Conservation (phyloP, 2,329 filamentous ascomycete genomes). For the Cercospora sesami region DNA sequence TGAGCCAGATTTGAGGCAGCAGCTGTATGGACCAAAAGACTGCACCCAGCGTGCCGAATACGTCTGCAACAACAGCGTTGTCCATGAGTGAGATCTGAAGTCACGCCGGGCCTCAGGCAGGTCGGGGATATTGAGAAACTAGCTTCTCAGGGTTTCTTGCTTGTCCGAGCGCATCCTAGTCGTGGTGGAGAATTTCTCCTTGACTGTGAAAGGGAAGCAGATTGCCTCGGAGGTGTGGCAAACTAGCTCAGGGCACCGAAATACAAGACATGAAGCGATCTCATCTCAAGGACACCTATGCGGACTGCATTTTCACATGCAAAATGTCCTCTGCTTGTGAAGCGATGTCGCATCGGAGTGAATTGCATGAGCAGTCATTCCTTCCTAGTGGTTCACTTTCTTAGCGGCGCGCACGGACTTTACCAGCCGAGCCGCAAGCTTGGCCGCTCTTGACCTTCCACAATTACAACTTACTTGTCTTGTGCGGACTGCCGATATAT, state of each 20-base stretch:
- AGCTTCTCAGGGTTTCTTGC: slow-evolving; percentile 1
- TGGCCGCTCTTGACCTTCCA: slow-evolving; percentile 4
- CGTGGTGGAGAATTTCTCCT: slow-evolving; percentile 2
- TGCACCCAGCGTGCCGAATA: slow-evolving; percentile 61
- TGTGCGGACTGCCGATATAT: slow-evolving; percentile 1
- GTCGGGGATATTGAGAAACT: background rate
- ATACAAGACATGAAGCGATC: background rate
- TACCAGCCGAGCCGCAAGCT: background rate
- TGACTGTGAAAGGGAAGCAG: background rate
- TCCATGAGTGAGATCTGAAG: slow-evolving; percentile 16
- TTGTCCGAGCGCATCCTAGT: background rate
- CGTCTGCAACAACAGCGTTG: slow-evolving; percentile 48
- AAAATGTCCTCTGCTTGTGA: background rate
- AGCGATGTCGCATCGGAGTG: background rate
- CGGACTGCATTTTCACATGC: background rate
- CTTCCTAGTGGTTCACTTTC: slow-evolving; percentile 1
- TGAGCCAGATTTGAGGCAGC: slow-evolving; percentile 68
- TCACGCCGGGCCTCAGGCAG: background rate
- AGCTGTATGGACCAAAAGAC: slow-evolving; percentile 69
- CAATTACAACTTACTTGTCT: slow-evolving; percentile 7
- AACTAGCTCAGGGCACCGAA: background rate
- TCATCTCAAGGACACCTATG: background rate
- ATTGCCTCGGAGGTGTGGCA: background rate
- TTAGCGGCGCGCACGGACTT: background rate
- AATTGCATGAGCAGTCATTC: background rate